Evolutionary conservation across 495 filamentous ascomycete genomes (phyloP), one percentile per base, ranked within the genome.

Genomic region (Penicillium flavigenum): DNA sequence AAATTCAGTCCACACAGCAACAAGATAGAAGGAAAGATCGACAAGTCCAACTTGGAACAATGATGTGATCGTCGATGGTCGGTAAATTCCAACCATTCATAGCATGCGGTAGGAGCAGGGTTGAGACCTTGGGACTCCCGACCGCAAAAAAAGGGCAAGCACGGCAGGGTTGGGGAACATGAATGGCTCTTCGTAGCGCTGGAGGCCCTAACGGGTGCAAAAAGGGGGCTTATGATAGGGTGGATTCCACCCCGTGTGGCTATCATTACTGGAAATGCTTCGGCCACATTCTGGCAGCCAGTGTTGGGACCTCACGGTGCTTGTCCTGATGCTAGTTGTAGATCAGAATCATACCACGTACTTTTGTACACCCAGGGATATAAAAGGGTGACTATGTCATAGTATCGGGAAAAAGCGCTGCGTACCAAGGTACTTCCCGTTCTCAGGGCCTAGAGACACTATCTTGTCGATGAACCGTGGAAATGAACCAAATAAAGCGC

Each of bases 21-120:
- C 60, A 80, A 81, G 72, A 80, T 80, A 81, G 75, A 76, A 71
- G 70, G 73, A 76, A 57, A 64, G 63, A 66, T 55, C 44, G 38
- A 36, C 52, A 66, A 63, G 36, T 6, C 2, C 4, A 4, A 17
- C 16, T 17, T 20, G 10, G 12, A 45, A 45, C 6, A 54, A 36
- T 36, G 43, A 9, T 26, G 36, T 27, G 53, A 55, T 55, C 53
- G 42, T 47, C 53, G 14, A 55, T 20, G 31, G 10, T 9, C 42
- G 20, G 52, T 24, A 24, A 31, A 38, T 7, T n/a, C 17, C 10
- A 16, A 52, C 48, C 56, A 58, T 52, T 51, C 32, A 62, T 51
- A 36, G 7, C 31, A 12, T 16, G 46, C 29, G 47, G 44, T 34
- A 32, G 51, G 16, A 39, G 44, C 43, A 36, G 14, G 53, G 16